Evolutionary conservation across 2,329 filamentous ascomycete genomes (phyloP).

Genomic region (Aspergillus floridensis): DNA sequence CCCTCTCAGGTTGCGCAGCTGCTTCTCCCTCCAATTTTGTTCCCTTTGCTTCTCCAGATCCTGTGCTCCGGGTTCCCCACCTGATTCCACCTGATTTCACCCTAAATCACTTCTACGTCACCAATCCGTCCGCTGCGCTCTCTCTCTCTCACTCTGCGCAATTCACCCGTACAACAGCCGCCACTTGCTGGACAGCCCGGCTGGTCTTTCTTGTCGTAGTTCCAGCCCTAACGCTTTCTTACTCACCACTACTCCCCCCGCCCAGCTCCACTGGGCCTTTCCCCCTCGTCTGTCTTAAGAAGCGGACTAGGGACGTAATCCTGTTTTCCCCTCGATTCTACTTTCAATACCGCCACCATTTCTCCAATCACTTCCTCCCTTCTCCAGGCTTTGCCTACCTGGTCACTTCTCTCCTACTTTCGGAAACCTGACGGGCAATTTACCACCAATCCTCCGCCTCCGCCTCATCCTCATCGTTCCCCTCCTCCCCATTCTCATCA

Average conservation of each 20-base stretch:
- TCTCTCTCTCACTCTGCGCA: background rate
- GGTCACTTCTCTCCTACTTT: slow-evolving; percentile 6
- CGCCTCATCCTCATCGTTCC: background rate
- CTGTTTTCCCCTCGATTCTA: slow-evolving; percentile 8
- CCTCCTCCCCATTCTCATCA: background rate
- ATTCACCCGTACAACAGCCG: background rate
- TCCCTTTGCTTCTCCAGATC: background rate
- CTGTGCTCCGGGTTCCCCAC: background rate
- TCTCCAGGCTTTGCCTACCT: slow-evolving; percentile 2
- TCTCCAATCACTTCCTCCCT: slow-evolving; percentile 7
- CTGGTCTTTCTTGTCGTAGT: slow-evolving; percentile 9
- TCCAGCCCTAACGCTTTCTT: slow-evolving; percentile 8
- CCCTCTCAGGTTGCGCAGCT: background rate
- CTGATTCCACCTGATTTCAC: background rate
- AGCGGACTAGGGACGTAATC: slow-evolving; percentile 20
- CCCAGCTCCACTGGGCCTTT: slow-evolving; percentile 8
- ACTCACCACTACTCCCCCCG: background rate
- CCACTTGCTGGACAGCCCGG: background rate
- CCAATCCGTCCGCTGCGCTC: background rate
- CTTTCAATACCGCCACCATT: slow-evolving; percentile 6
- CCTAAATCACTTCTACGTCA: slow-evolving; percentile 4
- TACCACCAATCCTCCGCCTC: background rate
- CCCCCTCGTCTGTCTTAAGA: slow-evolving; percentile 16
- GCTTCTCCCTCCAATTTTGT: slow-evolving; percentile 4
- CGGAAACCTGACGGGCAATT: slow-evolving; percentile 4